Conservation (phyloP, 805 yeast species). For the Pichia sporocuriosa region DNA sequence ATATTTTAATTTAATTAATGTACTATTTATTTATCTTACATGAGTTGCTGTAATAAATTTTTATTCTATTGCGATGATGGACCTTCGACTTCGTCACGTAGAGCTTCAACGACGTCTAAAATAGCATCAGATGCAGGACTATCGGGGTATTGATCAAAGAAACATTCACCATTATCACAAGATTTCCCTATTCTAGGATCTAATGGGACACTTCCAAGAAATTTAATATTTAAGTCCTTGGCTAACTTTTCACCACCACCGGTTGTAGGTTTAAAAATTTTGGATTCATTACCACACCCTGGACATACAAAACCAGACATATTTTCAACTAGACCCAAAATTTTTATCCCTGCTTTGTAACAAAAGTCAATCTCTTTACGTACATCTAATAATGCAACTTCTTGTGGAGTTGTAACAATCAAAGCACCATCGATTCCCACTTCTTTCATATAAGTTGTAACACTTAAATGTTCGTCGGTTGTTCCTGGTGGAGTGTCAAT, state of each 20-base stretch:
- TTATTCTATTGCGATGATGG: no score
- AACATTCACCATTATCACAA: slow-evolving; percentile 82
- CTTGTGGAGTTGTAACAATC: slow-evolving; percentile 95
- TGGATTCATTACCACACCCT: slow-evolving; percentile 80
- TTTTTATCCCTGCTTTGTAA: slow-evolving; percentile 76
- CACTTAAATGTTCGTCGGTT: slow-evolving; percentile 91
- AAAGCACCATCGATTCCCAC: slow-evolving; percentile 94
- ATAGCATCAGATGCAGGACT: slow-evolving; percentile 91
- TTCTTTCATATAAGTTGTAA: slow-evolving; percentile 80
- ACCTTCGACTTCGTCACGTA: slow-evolving; percentile 11
- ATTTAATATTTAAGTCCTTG: slow-evolving; percentile 67
- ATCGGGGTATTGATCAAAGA: slow-evolving; percentile 77
- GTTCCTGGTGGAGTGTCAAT: slow-evolving; percentile 99
- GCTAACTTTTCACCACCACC: slow-evolving; percentile 92
- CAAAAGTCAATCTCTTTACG: slow-evolving; percentile 95
- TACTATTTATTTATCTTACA: no score
- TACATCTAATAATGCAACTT: slow-evolving; percentile 90
- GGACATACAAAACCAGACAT: slow-evolving; percentile 99
- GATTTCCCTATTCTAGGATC: slow-evolving; percentile 91
- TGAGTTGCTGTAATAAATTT: no score
- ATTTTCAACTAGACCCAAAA: slow-evolving; percentile 90
- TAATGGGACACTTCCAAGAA: slow-evolving; percentile 87
- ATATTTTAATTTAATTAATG: no score
- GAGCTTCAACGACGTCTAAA: slow-evolving; percentile 65
- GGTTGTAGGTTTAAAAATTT: slow-evolving; percentile 89